Percentiles rank a stretch among this genome's conserved stretches.
These are phyloP conservation scores for Rhodofomes roseus DNA, from an alignment of 1,284 basidiomycete genomes.

Conservation along the genomic window DNA sequence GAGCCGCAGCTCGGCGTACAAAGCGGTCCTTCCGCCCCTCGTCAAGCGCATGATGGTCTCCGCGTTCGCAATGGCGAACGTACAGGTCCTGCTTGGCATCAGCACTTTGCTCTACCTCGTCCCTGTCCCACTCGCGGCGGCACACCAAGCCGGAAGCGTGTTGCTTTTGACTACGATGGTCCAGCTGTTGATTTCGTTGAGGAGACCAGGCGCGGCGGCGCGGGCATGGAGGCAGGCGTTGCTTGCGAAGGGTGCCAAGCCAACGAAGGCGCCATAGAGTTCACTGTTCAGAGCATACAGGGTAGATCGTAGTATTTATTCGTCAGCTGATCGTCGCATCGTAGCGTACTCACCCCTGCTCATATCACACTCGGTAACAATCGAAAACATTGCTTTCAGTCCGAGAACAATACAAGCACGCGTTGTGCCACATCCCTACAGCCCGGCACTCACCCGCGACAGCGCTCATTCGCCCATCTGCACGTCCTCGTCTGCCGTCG, in stretches of 20 bases:
- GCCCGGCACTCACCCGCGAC: not conserved
- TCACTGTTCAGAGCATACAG: not conserved
- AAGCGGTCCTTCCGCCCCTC: slow-evolving; percentile 59
- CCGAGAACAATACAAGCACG: slow-evolving; percentile 17
- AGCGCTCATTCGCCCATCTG: slow-evolving; percentile 65
- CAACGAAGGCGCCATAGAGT: not conserved
- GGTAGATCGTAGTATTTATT: not conserved
- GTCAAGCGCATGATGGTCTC: slow-evolving; percentile 60
- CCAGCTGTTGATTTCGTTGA: slow-evolving; percentile 70
- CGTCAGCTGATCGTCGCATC: not conserved
- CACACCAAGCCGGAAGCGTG: slow-evolving; percentile 94
- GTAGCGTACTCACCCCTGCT: not conserved
- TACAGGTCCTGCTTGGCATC: slow-evolving; percentile 90
- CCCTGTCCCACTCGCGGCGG: slow-evolving; percentile 87
- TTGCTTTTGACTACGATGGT: slow-evolving; percentile 84
- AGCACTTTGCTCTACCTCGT: slow-evolving; percentile 93
- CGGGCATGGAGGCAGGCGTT: slow-evolving; percentile 49
- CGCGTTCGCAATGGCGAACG: slow-evolving; percentile 80
- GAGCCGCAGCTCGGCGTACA: slow-evolving; percentile 52
- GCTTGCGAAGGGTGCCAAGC: slow-evolving; percentile 11
- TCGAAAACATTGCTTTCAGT: slow-evolving; percentile 17
- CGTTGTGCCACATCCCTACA: not conserved
- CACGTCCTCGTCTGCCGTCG: slow-evolving; percentile 64
- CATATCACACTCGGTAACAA: slow-evolving; percentile 2
- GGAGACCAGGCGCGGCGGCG: slow-evolving; percentile 72